These are phyloP conservation scores for Aphanomyces stellatus DNA, from an alignment of 352 stramenopile species.

Conservation along the genomic window DNA sequence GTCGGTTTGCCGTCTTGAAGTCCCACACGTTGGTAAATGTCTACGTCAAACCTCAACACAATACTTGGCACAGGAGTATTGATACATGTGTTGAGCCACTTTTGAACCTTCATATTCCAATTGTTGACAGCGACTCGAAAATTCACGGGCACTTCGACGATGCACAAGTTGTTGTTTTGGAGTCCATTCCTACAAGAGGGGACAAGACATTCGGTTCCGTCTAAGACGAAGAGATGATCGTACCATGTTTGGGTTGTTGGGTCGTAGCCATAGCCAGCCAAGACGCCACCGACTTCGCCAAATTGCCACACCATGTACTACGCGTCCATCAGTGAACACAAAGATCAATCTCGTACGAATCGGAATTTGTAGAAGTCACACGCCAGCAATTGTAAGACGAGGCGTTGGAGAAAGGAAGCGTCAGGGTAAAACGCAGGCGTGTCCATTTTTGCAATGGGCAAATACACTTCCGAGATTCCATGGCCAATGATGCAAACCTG, in stretches of 20 bases:
- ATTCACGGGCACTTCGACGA: slow-evolving; percentile 66
- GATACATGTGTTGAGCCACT: slow-evolving; percentile 81
- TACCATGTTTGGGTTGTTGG: slow-evolving; percentile 1
- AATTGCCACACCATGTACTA: slow-evolving; percentile 83
- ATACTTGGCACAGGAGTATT: background rate
- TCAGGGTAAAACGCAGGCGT: slow-evolving; percentile 64
- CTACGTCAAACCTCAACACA: slow-evolving; percentile 20
- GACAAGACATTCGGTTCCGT: background rate
- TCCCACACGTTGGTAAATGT: slow-evolving; percentile 78
- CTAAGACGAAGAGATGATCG: background rate
- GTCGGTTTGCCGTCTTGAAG: slow-evolving; percentile 68
- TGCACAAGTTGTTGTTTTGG: slow-evolving; percentile 78
- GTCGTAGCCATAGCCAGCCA: slow-evolving; percentile 32
- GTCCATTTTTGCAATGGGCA: slow-evolving; percentile 69
- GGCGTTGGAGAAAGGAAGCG: slow-evolving; percentile 43
- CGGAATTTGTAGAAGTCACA: slow-evolving; percentile 78
- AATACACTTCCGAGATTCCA: slow-evolving; percentile 52
- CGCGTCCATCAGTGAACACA: background rate
- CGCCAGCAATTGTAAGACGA: slow-evolving; percentile 58
- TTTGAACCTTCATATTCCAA: slow-evolving; percentile 80
- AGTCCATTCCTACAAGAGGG: slow-evolving; percentile 55
- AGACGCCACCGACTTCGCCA: slow-evolving; percentile 55
- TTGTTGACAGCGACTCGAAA: slow-evolving; percentile 81
- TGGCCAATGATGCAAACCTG: too few species aligned
- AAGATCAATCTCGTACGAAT: slow-evolving; percentile 38